A percentile compares a stretch with the other conserved stretches of the same genome.
These are phyloP conservation scores for Ceratobasidium sp. DNA, from an alignment of 1,284 basidiomycete genomes.

Conservation along the genomic window DNA sequence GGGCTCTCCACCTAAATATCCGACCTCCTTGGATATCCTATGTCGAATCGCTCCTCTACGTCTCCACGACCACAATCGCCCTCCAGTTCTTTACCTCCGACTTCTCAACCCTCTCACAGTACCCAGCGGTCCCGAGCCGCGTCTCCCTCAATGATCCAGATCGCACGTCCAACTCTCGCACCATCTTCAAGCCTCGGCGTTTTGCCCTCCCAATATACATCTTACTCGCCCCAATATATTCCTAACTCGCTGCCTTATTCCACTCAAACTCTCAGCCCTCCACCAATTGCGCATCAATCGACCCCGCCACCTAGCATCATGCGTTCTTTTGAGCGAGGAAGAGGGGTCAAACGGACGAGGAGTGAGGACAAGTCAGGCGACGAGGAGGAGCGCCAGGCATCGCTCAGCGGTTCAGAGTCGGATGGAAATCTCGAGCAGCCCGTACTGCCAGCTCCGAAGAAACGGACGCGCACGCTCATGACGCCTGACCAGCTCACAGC, in stretches of 20 bases:
- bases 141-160: conserved; percentile 33
- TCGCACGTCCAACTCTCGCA: conserved; percentile 33
- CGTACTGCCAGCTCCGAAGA: conserved; percentile 55
- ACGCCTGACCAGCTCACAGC: conserved; percentile 87
- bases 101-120: background rate
- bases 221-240: conserved; percentile 3
- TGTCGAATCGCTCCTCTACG: conserved; percentile 44
- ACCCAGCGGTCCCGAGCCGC: background rate
- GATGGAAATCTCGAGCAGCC: conserved; percentile 35
- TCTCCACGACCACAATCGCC: conserved; percentile 21
- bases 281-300: background rate
- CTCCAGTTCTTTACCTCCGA: conserved; percentile 4
- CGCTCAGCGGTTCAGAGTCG: conserved; percentile 29
- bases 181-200: conserved; percentile 6
- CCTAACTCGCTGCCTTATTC: conserved; percentile 3
- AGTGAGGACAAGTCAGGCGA: conserved; percentile 26
- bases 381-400: conserved; percentile 30
- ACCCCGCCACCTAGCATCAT: conserved; percentile 40
- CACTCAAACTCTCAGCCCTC: background rate
- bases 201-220: background rate
- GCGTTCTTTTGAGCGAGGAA: conserved; percentile 17
- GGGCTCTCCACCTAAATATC: conserved; percentile 17
- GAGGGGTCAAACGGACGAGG: conserved; percentile 30
- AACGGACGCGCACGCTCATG: conserved; percentile 77
- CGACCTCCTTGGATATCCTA: conserved; percentile 32